A percentile compares a stretch with the other conserved stretches of the same genome.
Evolutionary conservation across 1,139 yeast species (phyloP).

Genomic region (Torulaspora pretoriensis): DNA sequence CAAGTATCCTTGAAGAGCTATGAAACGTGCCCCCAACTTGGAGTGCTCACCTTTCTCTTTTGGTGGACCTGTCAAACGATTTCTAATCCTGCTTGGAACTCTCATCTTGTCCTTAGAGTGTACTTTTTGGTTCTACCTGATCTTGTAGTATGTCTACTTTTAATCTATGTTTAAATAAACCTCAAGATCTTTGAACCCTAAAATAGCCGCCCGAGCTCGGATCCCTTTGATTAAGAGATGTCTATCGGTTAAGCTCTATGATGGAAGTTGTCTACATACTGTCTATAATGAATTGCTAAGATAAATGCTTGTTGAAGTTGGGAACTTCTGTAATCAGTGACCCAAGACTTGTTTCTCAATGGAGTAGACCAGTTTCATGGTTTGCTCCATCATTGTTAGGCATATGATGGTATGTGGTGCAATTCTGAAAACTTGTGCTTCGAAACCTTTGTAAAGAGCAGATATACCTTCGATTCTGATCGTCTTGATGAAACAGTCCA

Average conservation of each 20-base stretch:
- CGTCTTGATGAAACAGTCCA: conserved; percentile 85
- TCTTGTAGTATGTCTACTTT: too few species aligned
- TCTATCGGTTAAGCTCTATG: not conserved
- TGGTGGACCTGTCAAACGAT: conserved; percentile 4
- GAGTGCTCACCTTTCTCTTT: conserved; percentile 1
- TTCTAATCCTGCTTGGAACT: conserved; percentile 1
- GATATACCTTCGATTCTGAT: conserved; percentile 74
- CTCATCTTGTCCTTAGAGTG: not conserved
- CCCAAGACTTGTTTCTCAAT: conserved; percentile 39
- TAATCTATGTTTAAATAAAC: not conserved
- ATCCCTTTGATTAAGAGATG: not conserved
- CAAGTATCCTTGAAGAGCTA: not conserved
- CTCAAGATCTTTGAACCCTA: not conserved
- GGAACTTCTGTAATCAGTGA: conserved; percentile 2
- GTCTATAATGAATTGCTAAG: conserved; percentile 3
- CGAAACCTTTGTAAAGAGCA: conserved; percentile 91
- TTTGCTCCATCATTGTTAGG: conserved; percentile 91
- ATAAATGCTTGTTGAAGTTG: not conserved
- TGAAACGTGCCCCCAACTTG: conserved; percentile 2
- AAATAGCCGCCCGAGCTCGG: conserved; percentile 1
- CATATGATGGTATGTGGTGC: conserved; percentile 94
- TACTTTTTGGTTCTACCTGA: not conserved
- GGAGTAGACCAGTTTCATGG: conserved; percentile 58
- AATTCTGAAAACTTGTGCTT: conserved; percentile 85
- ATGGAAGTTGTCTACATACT: not conserved